phyloP scores from a whole-genome alignment of 2,329 filamentous ascomycete genomes.

The Paracoccidioides brasiliensis region DNA sequence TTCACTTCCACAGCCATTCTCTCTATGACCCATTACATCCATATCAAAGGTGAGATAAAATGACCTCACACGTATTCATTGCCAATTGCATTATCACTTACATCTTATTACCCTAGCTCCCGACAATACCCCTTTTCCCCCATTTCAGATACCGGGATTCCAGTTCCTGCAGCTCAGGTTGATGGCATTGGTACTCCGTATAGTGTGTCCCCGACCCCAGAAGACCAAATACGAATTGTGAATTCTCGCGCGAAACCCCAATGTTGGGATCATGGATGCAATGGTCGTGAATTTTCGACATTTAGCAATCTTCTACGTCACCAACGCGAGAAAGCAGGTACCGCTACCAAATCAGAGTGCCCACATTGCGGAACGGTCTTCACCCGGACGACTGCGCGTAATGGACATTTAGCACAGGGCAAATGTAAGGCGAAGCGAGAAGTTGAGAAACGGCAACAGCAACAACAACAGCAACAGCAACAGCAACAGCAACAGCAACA shows the following conservation, averaged over 20 bases:
- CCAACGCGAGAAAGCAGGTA: constrained; percentile 87
- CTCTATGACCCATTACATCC: background rate
- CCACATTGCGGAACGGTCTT: constrained; percentile 89
- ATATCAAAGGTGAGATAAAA: constrained; percentile 1
- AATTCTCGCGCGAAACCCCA: constrained; percentile 80
- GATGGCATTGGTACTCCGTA: constrained; percentile 2
- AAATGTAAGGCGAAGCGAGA: constrained; percentile 60
- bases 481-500: background rate
- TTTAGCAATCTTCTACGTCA: constrained; percentile 91
- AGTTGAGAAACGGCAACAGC: background rate
- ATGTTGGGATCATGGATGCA: constrained; percentile 95
- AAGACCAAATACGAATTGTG: constrained; percentile 51
- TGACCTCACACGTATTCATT: background rate
- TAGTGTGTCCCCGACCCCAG: constrained; percentile 21
- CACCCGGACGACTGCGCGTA: constrained; percentile 74
- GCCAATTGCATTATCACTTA: background rate
- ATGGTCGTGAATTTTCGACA: constrained; percentile 87
- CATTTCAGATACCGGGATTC: background rate
- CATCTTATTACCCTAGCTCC: background rate
- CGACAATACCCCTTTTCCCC: constrained; percentile 1
- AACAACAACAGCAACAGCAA: background rate
- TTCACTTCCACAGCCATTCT: background rate
- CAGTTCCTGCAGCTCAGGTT: background rate
- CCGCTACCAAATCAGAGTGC: constrained; percentile 76
- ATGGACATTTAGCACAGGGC: constrained; percentile 74